Base-by-base conservation (phyloP, 2,329 filamentous ascomycete genomes). In the Pleomassaria siparia region DNA sequence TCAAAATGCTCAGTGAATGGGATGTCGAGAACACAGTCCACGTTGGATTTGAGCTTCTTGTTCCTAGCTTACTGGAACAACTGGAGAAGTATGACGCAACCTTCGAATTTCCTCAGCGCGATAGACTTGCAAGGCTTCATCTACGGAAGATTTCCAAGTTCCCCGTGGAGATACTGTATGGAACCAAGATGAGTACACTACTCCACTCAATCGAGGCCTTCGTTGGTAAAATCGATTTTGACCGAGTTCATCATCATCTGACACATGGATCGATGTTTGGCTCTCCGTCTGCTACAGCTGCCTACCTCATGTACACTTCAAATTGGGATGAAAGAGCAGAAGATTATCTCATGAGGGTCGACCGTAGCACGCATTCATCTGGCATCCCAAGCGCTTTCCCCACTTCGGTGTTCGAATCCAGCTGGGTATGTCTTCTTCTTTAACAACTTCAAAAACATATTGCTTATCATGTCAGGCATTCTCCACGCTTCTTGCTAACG, bases 251-350 rank as follows among this genome's bases (percentile, higher is more conserved):
- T 10, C 64, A 70, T 18, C 64, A 70, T 33, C 60, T 53, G 43
- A 44, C 51, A 3, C 46, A 56, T 37, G 71, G 69, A 3, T 58
- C 58, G 6, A 66, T 73, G 52, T 61, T 72, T 58, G 66, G 50
- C 7, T 74, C 72, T 0, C 71, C 72, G 6, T 70, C 71, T 2
- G 68, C 71, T 1, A 74, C 71, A 1, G 72, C 71, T 0, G 70
- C 64, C 16, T 69, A 66, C 40, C 43, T 71, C 11, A 69, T 70
- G 53, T 40, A 64, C 32, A 50, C 49, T 9, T 55, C 61, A 1
- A 22, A 32, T 3, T 70, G 67, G 68, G 64, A 70, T 49, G 47
- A 57, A 7, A 59, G 64, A n/a, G 58, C 62, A 2, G 66, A 71
- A 36, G 46, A 16, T 7, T 70, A 66, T 46, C 50, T 71, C 3